These are phyloP conservation scores for Septoria petroselini DNA, from an alignment of 2,329 filamentous ascomycete genomes.

Conservation along the genomic window DNA sequence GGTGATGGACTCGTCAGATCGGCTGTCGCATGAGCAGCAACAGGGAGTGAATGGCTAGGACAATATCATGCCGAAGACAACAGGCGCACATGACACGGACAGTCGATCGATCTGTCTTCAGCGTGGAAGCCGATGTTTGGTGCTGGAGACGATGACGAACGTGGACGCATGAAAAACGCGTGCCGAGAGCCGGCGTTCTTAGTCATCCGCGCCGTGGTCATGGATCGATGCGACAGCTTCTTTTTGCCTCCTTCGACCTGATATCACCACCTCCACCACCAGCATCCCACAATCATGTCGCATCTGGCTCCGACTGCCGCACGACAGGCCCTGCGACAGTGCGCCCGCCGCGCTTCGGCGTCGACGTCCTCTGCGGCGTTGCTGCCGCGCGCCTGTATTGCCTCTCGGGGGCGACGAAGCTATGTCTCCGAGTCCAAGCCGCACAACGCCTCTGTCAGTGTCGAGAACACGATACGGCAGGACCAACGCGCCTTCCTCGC, in stretches of 20 bases:
- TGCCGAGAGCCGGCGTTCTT: neutral
- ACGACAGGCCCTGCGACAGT: conserved; percentile 68
- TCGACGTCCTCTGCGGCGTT: conserved; percentile 36
- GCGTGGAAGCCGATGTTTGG: no score
- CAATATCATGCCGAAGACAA: conserved; percentile 1
- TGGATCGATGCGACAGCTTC: neutral
- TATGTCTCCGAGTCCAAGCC: conserved; percentile 85
- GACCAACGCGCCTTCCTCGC: conserved; percentile 76
- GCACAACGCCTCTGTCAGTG: conserved; percentile 73
- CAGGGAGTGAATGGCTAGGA: no score
- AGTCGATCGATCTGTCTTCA: no score
- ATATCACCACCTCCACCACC: conserved; percentile 13
- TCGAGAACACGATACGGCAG: conserved; percentile 79
- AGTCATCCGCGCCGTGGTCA: no score
- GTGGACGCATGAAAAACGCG: neutral
- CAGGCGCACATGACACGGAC: no score
- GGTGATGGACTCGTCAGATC: no score
- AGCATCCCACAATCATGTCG: conserved; percentile 42
- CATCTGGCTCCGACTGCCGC: conserved; percentile 61
- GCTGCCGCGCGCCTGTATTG: conserved; percentile 42
- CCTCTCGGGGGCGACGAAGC: conserved; percentile 43
- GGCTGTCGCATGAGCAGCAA: no score
- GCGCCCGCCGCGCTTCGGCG: conserved; percentile 48
- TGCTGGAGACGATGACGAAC: no score
- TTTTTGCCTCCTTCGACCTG: no score